phyloP scores from a whole-genome alignment of 768 basidiomycete genomes.

The Clitopilus passeckerianus region DNA sequence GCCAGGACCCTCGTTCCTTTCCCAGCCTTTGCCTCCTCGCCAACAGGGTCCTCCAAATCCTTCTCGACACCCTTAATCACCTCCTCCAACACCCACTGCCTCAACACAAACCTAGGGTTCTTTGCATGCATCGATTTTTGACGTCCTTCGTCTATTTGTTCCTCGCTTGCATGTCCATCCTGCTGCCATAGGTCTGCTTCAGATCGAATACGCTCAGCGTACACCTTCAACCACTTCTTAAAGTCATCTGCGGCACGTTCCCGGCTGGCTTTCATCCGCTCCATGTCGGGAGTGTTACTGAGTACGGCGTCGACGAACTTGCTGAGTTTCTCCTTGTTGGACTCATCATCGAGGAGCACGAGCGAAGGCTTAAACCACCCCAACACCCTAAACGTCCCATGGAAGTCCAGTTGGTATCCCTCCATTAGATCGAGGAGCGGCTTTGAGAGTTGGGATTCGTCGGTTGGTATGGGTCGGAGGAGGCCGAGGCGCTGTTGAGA shows the following conservation, averaged over 20 bases:
- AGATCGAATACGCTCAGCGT: constrained; percentile 50
- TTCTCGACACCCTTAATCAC: constrained; percentile 73
- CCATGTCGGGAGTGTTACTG: constrained; percentile 39
- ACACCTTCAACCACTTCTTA: constrained; percentile 60
- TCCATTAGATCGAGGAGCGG: constrained; percentile 77
- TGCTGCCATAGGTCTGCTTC: constrained; percentile 31
- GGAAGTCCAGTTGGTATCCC: constrained; percentile 77
- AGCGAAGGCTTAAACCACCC: constrained; percentile 51
- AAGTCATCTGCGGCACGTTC: constrained; percentile 42
- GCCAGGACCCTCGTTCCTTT: constrained; percentile 66
- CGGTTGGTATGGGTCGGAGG: constrained; percentile 43
- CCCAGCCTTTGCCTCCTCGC: constrained; percentile 6
- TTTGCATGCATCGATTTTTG: constrained; percentile 44
- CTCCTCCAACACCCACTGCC: constrained; percentile 97
- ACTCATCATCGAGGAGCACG: constrained; percentile 9
- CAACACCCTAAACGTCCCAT: constrained; percentile 76
- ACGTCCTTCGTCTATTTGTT: constrained; percentile 40
- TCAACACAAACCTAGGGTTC: constrained; percentile 89
- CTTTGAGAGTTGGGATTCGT: constrained; percentile 56
- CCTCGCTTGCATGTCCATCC: too few relatives aligned
- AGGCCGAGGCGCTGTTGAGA: constrained; percentile 71
- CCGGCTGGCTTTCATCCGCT: constrained; percentile 15
- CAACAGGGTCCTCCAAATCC: constrained; percentile 28
- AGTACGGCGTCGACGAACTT: constrained; percentile 41
- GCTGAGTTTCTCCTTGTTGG: constrained; percentile 26